Percentiles rank a stretch among this genome's conserved stretches.
These are phyloP conservation scores for Curvularia eragrostidis DNA, from an alignment of 2,329 filamentous ascomycete species.

Conservation along the genomic window DNA sequence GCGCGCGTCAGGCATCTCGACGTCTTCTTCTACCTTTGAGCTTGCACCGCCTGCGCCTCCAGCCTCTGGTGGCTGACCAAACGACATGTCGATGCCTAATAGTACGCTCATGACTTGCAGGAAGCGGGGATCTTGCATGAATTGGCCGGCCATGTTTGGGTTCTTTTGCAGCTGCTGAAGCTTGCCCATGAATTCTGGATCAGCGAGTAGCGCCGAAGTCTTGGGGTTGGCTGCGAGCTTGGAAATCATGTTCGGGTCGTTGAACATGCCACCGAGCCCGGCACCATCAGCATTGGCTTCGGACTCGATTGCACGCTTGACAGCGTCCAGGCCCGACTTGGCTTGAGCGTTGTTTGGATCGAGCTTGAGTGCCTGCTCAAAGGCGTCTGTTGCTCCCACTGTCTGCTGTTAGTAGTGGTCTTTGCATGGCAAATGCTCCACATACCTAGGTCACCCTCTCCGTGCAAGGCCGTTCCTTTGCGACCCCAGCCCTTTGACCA, in stretches of 20 bases:
- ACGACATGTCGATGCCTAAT: constrained; percentile 90
- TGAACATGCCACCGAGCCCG: constrained; percentile 92
- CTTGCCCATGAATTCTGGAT: constrained; percentile 88
- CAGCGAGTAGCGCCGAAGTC: constrained; percentile 80
- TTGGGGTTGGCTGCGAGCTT: constrained; percentile 96
- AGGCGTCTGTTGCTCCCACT: constrained; percentile 85
- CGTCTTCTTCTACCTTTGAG: constrained; percentile 70
- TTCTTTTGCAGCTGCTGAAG: constrained; percentile 81
- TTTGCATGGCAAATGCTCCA: constrained; percentile 1
- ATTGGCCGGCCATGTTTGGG: constrained; percentile 76
- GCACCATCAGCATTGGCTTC: constrained; percentile 72
- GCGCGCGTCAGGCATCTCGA: constrained; percentile 76
- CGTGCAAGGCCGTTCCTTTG: constrained; percentile 90
- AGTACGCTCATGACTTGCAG: constrained; percentile 92
- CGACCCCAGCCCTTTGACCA: constrained; percentile 97
- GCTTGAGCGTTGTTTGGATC: constrained; percentile 92
- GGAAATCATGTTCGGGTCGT: constrained; percentile 84
- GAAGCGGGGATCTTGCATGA: constrained; percentile 90
- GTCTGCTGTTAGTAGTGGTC: constrained; percentile 19
- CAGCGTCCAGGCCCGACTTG: constrained; percentile 83
- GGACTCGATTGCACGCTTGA: constrained; percentile 85
- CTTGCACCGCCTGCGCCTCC: constrained; percentile 49
- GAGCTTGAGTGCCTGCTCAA: constrained; percentile 91
- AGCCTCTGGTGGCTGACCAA: constrained; percentile 61
- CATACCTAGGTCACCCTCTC: constrained; percentile 77